Conservation (phyloP, 2,329 filamentous ascomycete genomes). For the Diaporthe citriasiana region DNA sequence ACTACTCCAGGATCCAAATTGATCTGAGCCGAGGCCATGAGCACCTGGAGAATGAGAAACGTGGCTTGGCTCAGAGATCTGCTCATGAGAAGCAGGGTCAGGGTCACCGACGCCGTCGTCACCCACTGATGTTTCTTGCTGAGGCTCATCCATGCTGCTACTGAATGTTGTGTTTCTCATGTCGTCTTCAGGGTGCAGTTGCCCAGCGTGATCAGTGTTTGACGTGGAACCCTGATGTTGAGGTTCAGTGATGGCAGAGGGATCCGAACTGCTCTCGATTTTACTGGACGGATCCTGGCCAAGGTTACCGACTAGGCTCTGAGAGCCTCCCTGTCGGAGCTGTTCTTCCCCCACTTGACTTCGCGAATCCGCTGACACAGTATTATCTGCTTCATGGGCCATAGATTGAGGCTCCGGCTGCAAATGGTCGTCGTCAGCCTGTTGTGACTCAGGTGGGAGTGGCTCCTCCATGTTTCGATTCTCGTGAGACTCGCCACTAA, state of each 20-base stretch:
- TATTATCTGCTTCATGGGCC: not conserved
- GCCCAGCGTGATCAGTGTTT: not conserved
- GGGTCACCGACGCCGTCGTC: not conserved
- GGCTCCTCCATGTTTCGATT: not conserved
- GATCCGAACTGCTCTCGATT: not conserved
- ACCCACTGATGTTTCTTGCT: not conserved
- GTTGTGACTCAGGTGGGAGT: not conserved
- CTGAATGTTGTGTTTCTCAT: too few species aligned
- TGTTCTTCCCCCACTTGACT: not conserved
- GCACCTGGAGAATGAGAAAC: not conserved
- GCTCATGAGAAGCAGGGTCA: not conserved
- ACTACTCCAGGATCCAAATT: constrained; percentile 14
- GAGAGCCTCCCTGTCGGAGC: not conserved
- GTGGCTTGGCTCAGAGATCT: not conserved
- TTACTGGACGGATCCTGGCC: not conserved
- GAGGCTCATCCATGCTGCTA: not conserved
- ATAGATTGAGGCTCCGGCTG: not conserved
- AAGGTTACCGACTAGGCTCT: not conserved
- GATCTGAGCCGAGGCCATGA: not conserved
- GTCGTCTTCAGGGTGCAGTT: not conserved
- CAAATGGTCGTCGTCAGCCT: not conserved
- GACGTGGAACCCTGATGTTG: not conserved
- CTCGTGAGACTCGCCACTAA: not conserved
- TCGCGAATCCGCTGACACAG: not conserved
- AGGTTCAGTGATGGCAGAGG: not conserved